phyloP scores from a whole-genome alignment of 345 rosid species.

The Aegle marmelos region DNA sequence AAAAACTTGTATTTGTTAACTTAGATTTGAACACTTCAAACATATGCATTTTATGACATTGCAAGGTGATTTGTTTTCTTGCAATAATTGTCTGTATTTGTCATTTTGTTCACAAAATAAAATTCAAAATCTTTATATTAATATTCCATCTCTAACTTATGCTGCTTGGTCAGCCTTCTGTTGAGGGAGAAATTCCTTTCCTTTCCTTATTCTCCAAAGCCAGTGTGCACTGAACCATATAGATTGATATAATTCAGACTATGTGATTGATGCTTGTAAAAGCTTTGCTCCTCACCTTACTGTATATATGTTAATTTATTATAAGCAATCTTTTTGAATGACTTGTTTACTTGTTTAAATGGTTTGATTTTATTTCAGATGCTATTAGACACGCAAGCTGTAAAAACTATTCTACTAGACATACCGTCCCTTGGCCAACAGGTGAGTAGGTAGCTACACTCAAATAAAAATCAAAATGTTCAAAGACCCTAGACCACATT shows the following conservation, averaged over 20 bases:
- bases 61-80: neutral
- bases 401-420: slow-evolving; percentile 91
- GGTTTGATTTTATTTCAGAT: slow-evolving; percentile 48
- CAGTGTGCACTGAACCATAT: neutral
- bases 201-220: neutral
- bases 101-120: neutral
- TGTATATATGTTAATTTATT: neutral
- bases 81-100: neutral
- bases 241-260: neutral
- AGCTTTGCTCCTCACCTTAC: neutral
- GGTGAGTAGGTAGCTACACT: slow-evolving; percentile 49
- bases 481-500: neutral
- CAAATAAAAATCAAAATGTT: neutral
- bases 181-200: neutral
- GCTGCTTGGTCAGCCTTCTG: neutral
- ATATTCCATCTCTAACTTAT: neutral
- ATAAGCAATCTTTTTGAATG: neutral
- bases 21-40: neutral
- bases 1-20: neutral
- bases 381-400: slow-evolving; percentile 96
- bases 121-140: neutral
- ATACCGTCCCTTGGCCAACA: slow-evolving; percentile 93
- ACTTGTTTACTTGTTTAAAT: neutral
- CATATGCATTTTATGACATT: neutral
- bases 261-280: neutral